Conservation (phyloP, 169 alveolate genomes). For the Cryptosporidium ubiquitum region DNA sequence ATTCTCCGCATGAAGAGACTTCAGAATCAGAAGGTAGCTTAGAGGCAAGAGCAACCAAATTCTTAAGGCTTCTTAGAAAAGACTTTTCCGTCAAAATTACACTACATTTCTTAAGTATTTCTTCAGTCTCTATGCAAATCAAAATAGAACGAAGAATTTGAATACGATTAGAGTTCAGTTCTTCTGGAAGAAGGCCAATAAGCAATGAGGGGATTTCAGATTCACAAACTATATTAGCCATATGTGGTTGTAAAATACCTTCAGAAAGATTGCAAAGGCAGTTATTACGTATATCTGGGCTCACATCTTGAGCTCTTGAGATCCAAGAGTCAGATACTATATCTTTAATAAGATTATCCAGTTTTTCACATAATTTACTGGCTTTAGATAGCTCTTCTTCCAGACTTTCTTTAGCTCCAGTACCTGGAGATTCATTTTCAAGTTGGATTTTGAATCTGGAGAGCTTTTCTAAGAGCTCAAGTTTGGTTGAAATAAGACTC, state of each 20-base stretch:
- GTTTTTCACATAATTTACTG: not conserved
- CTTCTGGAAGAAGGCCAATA: constrained; percentile 23
- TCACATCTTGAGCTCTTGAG: constrained; percentile 41
- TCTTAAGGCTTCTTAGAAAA: constrained; percentile 18
- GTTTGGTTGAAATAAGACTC: not conserved
- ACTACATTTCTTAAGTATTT: not conserved
- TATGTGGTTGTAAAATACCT: constrained; percentile 10
- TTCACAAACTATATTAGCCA: not conserved
- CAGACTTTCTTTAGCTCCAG: constrained; percentile 16
- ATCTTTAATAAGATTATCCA: not conserved
- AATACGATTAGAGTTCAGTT: constrained; percentile 10
- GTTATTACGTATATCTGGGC: constrained; percentile 14
- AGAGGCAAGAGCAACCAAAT: constrained; percentile 13
- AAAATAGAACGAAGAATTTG: not conserved
- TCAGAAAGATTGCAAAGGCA: constrained; percentile 27
- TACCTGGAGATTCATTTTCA: constrained; percentile 17
- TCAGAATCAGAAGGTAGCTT: constrained; percentile 13
- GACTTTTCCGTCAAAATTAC: not conserved
- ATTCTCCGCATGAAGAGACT: constrained; percentile 20
- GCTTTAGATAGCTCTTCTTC: constrained; percentile 16
- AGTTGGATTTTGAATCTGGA: constrained; percentile 44
- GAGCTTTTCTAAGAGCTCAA: constrained; percentile 25
- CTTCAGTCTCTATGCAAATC: not conserved
- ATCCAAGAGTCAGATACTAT: constrained; percentile 23
- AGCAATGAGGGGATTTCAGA: constrained; percentile 4